Evolutionary conservation across 148 eudicot species (phyloP).

Genomic region (Oxyria digyna): DNA sequence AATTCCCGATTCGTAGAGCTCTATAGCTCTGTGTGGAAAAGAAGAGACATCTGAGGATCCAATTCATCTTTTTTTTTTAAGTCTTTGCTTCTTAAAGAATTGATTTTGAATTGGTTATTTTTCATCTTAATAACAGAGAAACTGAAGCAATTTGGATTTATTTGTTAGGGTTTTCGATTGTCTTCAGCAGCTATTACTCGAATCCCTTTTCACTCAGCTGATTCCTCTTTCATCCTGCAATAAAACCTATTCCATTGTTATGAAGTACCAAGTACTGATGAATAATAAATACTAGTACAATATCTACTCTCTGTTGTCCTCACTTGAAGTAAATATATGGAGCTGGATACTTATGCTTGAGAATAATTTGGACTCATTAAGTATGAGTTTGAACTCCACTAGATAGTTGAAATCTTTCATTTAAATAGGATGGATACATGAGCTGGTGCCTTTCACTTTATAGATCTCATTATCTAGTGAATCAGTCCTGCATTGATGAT

Average conservation of each 20-base stretch:
- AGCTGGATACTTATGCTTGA: too few species aligned
- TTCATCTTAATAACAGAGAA: neutral
- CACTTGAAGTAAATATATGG: too few species aligned
- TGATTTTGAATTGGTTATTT: neutral
- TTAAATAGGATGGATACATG: neutral
- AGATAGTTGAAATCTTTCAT: too few species aligned
- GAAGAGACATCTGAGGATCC: conserved; percentile 14
- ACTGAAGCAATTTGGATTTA: neutral
- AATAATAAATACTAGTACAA: neutral
- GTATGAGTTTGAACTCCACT: too few species aligned
- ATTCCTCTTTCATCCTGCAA: neutral
- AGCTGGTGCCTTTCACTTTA: neutral
- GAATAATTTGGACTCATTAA: too few species aligned
- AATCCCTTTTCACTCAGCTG: neutral
- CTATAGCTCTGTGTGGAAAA: conserved; percentile 7
- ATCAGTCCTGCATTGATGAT: neutral
- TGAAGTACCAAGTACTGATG: neutral
- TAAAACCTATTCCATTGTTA: too few species aligned
- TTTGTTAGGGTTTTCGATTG: neutral
- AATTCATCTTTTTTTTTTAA: neutral
- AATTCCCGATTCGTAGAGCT: conserved; percentile 9
- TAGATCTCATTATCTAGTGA: neutral
- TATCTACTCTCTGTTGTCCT: neutral
- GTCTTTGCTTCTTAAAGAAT: neutral
- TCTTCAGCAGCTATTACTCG: too few species aligned